A percentile compares a stretch with the other conserved stretches of the same genome.
phyloP scores from a whole-genome alignment of 2,329 filamentous ascomycete species.

The Drechslera avenae region DNA sequence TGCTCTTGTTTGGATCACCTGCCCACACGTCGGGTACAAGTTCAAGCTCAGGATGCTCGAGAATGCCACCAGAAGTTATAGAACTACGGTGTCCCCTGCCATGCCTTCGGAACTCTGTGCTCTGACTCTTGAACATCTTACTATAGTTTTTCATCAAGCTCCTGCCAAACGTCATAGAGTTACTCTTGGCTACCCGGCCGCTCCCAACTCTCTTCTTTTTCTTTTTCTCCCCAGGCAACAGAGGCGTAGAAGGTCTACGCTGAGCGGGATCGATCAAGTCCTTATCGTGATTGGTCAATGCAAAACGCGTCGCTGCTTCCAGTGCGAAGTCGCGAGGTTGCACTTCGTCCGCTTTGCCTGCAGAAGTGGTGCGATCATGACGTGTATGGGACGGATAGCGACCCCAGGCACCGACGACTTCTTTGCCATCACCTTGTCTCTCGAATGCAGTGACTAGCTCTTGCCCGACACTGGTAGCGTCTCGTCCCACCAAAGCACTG shows the following conservation, averaged over 20 bases:
- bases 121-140: conserved; percentile 51
- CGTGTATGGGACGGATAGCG: conserved; percentile 55
- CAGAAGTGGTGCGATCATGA: conserved; percentile 48
- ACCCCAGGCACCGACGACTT: conserved; percentile 51
- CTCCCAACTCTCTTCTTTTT: conserved; percentile 65
- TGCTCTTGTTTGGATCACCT: conserved; percentile 15
- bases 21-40: conserved; percentile 49
- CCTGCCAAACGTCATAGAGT: conserved; percentile 50
- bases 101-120: conserved; percentile 44
- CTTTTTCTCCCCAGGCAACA: conserved; percentile 36
- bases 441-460: conserved; percentile 30
- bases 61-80: conserved; percentile 49
- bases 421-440: conserved; percentile 31
- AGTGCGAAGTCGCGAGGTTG: conserved; percentile 52
- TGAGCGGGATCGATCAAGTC: conserved; percentile 36
- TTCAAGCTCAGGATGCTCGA: conserved; percentile 56
- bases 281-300: conserved; percentile 25
- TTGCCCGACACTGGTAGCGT: conserved; percentile 9
- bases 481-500: conserved; percentile 24
- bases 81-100: conserved; percentile 54
- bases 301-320: conserved; percentile 37
- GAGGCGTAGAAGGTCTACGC: conserved; percentile 24
- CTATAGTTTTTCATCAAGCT: conserved; percentile 52
- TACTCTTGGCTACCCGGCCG: conserved; percentile 67
- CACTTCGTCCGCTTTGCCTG: conserved; percentile 47